phyloP scores from a whole-genome alignment of 768 basidiomycete species.

The Amylocystis lapponica region DNA sequence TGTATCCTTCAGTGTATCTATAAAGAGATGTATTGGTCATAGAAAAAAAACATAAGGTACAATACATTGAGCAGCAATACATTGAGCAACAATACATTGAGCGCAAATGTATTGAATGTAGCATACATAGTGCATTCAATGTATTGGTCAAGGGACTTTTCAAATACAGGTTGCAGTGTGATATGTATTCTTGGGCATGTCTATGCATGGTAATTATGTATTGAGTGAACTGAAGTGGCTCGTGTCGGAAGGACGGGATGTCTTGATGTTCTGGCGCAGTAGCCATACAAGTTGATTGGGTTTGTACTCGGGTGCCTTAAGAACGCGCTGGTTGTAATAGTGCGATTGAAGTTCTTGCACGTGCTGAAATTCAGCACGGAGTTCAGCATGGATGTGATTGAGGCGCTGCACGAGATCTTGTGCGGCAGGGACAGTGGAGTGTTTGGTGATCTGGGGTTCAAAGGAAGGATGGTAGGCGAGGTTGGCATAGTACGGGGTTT shows the following conservation, averaged over 20 bases:
- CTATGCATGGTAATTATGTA: no score
- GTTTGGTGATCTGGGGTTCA: slow-evolving; percentile 23
- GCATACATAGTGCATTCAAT: no score
- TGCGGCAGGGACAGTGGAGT: slow-evolving; percentile 26
- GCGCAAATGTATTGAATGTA: no score
- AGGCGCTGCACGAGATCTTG: slow-evolving; percentile 25
- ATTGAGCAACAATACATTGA: no score
- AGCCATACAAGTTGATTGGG: slow-evolving; percentile 34
- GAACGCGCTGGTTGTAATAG: slow-evolving; percentile 23
- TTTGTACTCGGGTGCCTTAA: slow-evolving; percentile 25
- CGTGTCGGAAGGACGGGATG: slow-evolving; percentile 34
- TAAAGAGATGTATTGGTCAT: no score
- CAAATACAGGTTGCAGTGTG: no score
- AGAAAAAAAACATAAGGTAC: no score
- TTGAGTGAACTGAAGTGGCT: no score
- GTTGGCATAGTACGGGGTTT: slow-evolving; percentile 11
- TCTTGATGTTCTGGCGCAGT: slow-evolving; percentile 32
- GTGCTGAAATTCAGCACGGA: slow-evolving; percentile 25
- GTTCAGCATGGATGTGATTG: slow-evolving; percentile 28
- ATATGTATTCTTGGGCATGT: no score
- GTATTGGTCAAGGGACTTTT: no score
- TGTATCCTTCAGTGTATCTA: no score
- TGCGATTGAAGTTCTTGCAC: slow-evolving; percentile 24
- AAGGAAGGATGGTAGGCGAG: slow-evolving; percentile 18
- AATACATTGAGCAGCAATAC: no score